Conservation (phyloP, 345 rosid species). For the Streptanthus diversifolius region DNA sequence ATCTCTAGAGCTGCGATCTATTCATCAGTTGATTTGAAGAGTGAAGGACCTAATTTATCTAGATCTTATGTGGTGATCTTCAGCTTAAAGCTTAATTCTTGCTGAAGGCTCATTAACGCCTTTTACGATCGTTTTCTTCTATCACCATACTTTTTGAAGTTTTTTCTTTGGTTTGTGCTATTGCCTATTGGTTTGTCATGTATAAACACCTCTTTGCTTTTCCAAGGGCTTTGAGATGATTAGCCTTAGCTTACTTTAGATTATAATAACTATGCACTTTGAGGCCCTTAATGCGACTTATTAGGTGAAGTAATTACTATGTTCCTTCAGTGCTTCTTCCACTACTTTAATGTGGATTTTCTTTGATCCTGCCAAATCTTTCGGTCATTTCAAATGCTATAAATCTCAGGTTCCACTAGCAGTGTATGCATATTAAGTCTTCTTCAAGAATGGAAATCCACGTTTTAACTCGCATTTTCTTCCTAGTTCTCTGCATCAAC, state of each 20-base stretch:
- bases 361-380: slow-evolving; percentile 17
- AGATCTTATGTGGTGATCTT: neutral
- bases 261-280: slow-evolving; percentile 29
- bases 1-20: neutral
- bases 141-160: neutral
- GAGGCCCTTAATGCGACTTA: slow-evolving; percentile 17
- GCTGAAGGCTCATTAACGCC: neutral
- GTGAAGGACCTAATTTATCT: neutral
- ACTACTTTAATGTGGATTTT: slow-evolving; percentile 42
- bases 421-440: slow-evolving; percentile 25
- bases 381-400: slow-evolving; percentile 33
- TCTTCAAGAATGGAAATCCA: slow-evolving; percentile 37
- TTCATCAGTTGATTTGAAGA: neutral
- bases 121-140: neutral
- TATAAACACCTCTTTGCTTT: slow-evolving; percentile 17
- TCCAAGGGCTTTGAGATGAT: slow-evolving; percentile 27
- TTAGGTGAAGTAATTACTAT: slow-evolving; percentile 48
- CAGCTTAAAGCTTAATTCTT: neutral
- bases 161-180: slow-evolving; percentile 16
- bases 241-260: slow-evolving; percentile 34
- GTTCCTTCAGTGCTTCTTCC: slow-evolving; percentile 58
- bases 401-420: slow-evolving; percentile 32
- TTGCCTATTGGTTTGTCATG: slow-evolving; percentile 30
- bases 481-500: slow-evolving; percentile 38
- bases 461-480: slow-evolving; percentile 39